These are phyloP conservation scores for Quercus wislizeni DNA, from an alignment of 306 rosid genomes.

Conservation along the genomic window DNA sequence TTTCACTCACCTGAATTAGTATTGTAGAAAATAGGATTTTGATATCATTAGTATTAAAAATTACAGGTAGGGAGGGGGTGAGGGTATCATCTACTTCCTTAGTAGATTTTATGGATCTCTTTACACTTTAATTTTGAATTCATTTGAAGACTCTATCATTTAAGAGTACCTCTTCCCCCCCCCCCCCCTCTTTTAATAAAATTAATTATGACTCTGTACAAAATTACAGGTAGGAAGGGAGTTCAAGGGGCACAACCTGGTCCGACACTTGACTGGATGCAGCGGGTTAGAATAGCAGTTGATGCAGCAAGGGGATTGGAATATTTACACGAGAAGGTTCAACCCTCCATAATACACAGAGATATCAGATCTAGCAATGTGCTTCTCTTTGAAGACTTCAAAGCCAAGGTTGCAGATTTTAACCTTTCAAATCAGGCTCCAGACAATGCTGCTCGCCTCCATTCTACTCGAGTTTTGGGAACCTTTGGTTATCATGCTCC, in stretches of 20 bases:
- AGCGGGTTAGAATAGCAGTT: slow-evolving; percentile 69
- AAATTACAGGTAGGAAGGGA: slow-evolving; percentile 61
- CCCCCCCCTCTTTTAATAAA: too few species aligned
- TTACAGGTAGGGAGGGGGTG: too few species aligned
- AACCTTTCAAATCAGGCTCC: slow-evolving; percentile 81
- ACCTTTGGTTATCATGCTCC: slow-evolving; percentile 84
- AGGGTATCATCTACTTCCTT: too few species aligned
- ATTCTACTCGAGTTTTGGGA: slow-evolving; percentile 72
- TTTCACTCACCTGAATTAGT: neutral
- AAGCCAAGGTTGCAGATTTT: slow-evolving; percentile 69
- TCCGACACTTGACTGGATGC: slow-evolving; percentile 71
- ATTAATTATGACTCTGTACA: too few species aligned
- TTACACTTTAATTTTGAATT: too few species aligned
- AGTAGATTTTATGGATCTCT: too few species aligned
- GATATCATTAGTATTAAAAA: slow-evolving; percentile 6
- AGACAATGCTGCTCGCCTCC: slow-evolving; percentile 84
- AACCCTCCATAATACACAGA: slow-evolving; percentile 61
- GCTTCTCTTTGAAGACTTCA: slow-evolving; percentile 69
- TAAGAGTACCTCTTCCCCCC: too few species aligned
- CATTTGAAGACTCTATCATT: too few species aligned
- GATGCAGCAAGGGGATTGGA: slow-evolving; percentile 72
- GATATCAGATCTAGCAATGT: slow-evolving; percentile 79
- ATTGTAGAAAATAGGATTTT: slow-evolving; percentile 3
- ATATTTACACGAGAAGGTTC: slow-evolving; percentile 72
- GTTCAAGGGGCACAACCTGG: slow-evolving; percentile 85